A percentile compares a stretch with the other conserved stretches of the same genome.
Evolutionary conservation across 164 flowering plant genomes (phyloP).

Genomic region (Stephania cephalantha): DNA sequence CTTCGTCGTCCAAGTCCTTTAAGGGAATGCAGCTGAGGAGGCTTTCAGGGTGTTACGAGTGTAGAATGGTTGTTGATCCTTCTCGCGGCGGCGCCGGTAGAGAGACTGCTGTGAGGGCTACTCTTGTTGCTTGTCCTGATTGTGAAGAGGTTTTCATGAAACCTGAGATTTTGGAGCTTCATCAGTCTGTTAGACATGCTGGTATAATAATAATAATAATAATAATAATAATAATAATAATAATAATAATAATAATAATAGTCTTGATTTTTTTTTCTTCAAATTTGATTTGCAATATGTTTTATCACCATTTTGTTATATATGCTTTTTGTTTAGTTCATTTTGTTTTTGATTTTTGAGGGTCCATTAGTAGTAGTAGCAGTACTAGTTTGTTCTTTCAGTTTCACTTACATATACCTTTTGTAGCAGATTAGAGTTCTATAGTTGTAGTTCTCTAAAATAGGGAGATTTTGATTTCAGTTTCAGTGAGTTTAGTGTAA

Average conservation of each 20-base stretch:
- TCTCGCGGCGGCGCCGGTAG: constrained; percentile 47
- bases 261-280: neutral
- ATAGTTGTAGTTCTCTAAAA: neutral
- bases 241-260: neutral
- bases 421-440: constrained; percentile 1
- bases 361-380: neutral
- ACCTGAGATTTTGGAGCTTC: constrained; percentile 70
- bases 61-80: constrained; percentile 85
- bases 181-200: constrained; percentile 84
- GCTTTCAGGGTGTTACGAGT: constrained; percentile 87
- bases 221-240: neutral
- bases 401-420: neutral
- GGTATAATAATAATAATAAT: constrained; percentile 32
- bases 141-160: constrained; percentile 83
- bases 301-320: neutral
- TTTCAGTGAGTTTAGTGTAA: neutral
- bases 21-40: constrained; percentile 67
- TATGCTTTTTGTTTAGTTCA: neutral
- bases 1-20: constrained; percentile 39
- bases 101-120: constrained; percentile 54
- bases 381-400: neutral
- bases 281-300: neutral
- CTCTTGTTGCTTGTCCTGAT: constrained; percentile 59
- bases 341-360: neutral
- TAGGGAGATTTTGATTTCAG: neutral